phyloP scores from a whole-genome alignment of 2,329 filamentous ascomycete genomes.

The Aspergillus quadricinctus region DNA sequence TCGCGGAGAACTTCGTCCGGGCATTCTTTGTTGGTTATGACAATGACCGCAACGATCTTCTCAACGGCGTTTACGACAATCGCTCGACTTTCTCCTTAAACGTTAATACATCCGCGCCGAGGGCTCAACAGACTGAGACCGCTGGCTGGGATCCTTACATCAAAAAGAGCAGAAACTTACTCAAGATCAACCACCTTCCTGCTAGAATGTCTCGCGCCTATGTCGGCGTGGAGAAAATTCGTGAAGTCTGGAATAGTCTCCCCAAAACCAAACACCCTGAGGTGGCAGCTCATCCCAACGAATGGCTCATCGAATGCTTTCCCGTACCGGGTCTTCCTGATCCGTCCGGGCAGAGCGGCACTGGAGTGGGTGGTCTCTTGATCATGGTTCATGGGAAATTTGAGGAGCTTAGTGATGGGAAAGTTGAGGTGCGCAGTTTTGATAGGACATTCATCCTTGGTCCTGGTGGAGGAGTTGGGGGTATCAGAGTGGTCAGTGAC shows the following conservation, averaged over 20 bases:
- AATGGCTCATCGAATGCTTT: constrained; percentile 81
- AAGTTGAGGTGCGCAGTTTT: constrained; percentile 66
- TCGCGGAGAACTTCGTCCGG: constrained; percentile 71
- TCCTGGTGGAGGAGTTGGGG: constrained; percentile 62
- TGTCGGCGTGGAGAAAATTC: constrained; percentile 61
- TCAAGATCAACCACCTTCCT: constrained; percentile 59
- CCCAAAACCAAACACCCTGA: constrained; percentile 72
- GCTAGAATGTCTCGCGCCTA: constrained; percentile 63
- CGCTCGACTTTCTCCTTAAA: constrained; percentile 71
- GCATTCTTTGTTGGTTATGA: constrained; percentile 74
- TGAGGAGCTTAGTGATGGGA: constrained; percentile 63
- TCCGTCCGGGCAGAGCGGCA: constrained; percentile 56
- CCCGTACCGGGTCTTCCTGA: constrained; percentile 68
- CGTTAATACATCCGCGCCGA: constrained; percentile 60
- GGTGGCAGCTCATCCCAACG: constrained; percentile 60
- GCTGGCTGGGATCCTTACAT: constrained; percentile 67
- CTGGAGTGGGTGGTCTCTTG: constrained; percentile 72
- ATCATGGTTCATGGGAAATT: constrained; percentile 81
- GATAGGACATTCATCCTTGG: constrained; percentile 76
- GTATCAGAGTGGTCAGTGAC: constrained; percentile 74
- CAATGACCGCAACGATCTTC: constrained; percentile 60
- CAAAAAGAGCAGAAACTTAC: constrained; percentile 72
- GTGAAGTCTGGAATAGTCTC: constrained; percentile 63
- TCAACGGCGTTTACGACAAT: constrained; percentile 68
- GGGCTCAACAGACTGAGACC: constrained; percentile 47